Conservation (phyloP, 139 green algal species). For the Zygnema circumcarinatum region DNA sequence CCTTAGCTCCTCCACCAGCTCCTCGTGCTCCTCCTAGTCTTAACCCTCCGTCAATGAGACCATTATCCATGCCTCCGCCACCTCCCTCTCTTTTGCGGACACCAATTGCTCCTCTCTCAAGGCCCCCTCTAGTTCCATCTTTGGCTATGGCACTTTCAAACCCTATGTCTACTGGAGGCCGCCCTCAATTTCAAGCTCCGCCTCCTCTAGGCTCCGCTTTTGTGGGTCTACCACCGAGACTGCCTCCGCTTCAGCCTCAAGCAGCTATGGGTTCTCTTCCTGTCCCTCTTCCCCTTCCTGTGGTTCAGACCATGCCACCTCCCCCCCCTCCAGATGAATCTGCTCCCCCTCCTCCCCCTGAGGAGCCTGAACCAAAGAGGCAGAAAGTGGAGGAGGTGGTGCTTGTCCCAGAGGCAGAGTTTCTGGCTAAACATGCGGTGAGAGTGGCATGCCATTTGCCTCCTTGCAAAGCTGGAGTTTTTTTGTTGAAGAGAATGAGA, state of each 20-base stretch:
- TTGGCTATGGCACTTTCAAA: neutral
- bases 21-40: neutral
- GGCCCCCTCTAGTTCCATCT: neutral
- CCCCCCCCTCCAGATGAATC: neutral
- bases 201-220: neutral
- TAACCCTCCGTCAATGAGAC: neutral
- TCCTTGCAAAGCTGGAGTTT: no score
- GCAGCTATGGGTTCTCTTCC: neutral
- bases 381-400: constrained; percentile 47
- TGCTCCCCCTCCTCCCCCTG: neutral
- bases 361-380: constrained; percentile 61
- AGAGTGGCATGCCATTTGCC: neutral
- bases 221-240: neutral
- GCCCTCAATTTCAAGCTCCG: neutral
- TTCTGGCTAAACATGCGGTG: constrained; percentile 56
- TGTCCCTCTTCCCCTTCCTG: constrained; percentile 17
- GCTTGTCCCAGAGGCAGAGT: constrained; percentile 56
- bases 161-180: neutral
- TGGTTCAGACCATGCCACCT: neutral
- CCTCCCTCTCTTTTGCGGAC: neutral
- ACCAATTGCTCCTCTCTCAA: neutral
- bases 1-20: neutral
- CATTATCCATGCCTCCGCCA: neutral
- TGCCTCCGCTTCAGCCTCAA: neutral
- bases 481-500: no score